Evolutionary conservation across 2,329 filamentous ascomycete genomes (phyloP), one percentile per base, ranked within the genome.

Genomic region (Xylariaceae sp.): DNA sequence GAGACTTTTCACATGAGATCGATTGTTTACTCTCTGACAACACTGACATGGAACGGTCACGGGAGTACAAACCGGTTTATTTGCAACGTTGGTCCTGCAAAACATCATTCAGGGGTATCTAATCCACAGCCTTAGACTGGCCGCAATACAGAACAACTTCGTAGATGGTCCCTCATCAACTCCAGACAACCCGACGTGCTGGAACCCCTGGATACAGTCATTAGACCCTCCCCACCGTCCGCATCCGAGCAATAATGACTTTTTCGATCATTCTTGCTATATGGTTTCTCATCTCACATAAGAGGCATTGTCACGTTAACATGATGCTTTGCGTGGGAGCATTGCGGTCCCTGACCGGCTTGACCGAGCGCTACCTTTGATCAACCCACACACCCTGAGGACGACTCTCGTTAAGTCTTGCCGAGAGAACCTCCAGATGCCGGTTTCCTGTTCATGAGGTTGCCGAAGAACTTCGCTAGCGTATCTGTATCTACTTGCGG

Each of bases 391-490:
- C 49, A 42, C 23, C 5, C 23, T 30, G 15, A 47, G 35, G 13
- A 51, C 9, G 15, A 45, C 45, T 9, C 13, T 48, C 35, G 54
- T 67, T 58, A 69, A 23, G 64, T 66, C 58, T 69, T 67, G 6
- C 63, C 62, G 4, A 64, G 51, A 39, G 60, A 23, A 3, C 66
- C 68, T 11, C 65, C 67, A 17, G 68, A 62, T 3, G 64, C 64
- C 1, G 73, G 72, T 64, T 81, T 80, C 62, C 80, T 77, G 66
- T 83, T 84, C 81, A 85, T 84, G 62, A 86, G 71, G 39, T 79
- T 80, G 59, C 78, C 78, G 66, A 86, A 86, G 73, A 86, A 86
- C 63, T 78, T 82, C 64, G 83, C 79, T 56, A 85, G 72, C 65
- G 82, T 80, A 62, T 84, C 82, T 49, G 80, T 83, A 70, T 85